Percentiles rank a stretch among this genome's conserved stretches.
Evolutionary conservation across 208 protist species (phyloP).

Genomic region (Trypanosoma avium): DNA sequence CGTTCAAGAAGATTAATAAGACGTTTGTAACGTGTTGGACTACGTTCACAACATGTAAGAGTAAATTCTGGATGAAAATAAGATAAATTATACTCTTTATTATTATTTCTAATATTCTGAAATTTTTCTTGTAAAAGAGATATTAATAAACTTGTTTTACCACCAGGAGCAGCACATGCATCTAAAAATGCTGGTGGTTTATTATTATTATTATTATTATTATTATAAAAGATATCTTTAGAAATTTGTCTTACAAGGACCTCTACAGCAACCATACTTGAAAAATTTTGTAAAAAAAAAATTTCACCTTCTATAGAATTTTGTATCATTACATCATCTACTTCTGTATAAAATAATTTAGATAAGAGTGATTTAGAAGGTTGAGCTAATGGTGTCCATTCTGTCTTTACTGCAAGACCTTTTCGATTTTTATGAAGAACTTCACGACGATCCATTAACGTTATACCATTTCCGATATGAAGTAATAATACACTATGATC

Average conservation of each 20-base stretch:
- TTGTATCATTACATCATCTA: neutral
- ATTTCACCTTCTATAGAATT: neutral
- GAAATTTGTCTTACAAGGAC: conserved; percentile 38
- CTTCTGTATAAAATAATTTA: conserved; percentile 3
- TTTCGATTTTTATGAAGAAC: conserved; percentile 18
- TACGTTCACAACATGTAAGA: conserved; percentile 58
- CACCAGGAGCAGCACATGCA: conserved; percentile 92
- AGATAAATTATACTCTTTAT: neutral
- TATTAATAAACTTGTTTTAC: conserved; percentile 88
- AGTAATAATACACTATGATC: conserved; percentile 4
- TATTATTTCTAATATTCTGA: conserved; percentile 7
- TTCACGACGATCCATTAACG: conserved; percentile 35
- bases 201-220: conserved; percentile 9
- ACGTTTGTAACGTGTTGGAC: conserved; percentile 33
- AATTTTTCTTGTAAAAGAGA: conserved; percentile 43
- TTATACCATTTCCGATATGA: conserved; percentile 33
- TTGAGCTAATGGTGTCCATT: conserved; percentile 42
- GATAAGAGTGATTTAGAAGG: conserved; percentile 32
- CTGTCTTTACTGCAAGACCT: conserved; percentile 37
- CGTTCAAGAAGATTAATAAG: conserved; percentile 35
- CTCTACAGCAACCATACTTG: conserved; percentile 69
- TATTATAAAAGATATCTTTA: conserved; percentile 1
- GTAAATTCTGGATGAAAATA: conserved; percentile 2
- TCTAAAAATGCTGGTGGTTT: conserved; percentile 62
- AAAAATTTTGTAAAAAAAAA: conserved; percentile 80